Evolutionary conservation across 345 rosid genomes (phyloP), one percentile per base, ranked within the genome.

Genomic region (Eucalyptus marginata): DNA sequence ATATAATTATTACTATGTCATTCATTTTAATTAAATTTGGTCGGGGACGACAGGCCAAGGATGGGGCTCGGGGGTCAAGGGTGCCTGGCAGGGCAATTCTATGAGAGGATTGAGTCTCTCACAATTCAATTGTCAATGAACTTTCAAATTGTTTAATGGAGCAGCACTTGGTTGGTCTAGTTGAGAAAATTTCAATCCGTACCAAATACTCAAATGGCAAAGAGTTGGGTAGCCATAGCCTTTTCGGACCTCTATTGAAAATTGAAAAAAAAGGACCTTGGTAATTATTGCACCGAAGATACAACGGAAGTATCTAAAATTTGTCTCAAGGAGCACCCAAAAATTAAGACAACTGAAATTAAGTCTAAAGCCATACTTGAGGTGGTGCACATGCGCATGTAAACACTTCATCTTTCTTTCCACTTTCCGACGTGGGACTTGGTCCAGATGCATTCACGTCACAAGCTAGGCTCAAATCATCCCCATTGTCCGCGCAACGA

Each of bases 1-100:
- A 29, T 2, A 13, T 7, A 64, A 6, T 27, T 3, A 29, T 64
- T 64, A 13, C 36, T 3, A 7, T 4, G 16, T 25, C 71, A 64
- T 14, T 64, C 71, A 3, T 29, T 64, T 64, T 13, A 13, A 64
- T 25, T 64, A 29, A 29, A 29, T 64, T 64, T 64, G 71, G 8
- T 13, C 0, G 10, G 71, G 71, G 9, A 62, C 7, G 0, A 0
- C 3, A 0, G 7, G 3, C 5, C 18, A 2, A 29, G 71, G 71
- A 3, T 7, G 8, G 33, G 8, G 68, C 1, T 59, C 7, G 6
- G 31, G 29, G 71, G 18, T 62, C 71, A 29, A 29, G 71, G 71
- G 71, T 62, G 33, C 71, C 7, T 15, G 18, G 1, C 16, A 1
- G 3, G 36, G 5, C 17, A 7, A 29, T 62, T 62, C 16, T 13